Evolutionary conservation across 805 yeast genomes (phyloP), one percentile per base, ranked within the genome.

Genomic region (Cyberlindnera mississippiensis): DNA sequence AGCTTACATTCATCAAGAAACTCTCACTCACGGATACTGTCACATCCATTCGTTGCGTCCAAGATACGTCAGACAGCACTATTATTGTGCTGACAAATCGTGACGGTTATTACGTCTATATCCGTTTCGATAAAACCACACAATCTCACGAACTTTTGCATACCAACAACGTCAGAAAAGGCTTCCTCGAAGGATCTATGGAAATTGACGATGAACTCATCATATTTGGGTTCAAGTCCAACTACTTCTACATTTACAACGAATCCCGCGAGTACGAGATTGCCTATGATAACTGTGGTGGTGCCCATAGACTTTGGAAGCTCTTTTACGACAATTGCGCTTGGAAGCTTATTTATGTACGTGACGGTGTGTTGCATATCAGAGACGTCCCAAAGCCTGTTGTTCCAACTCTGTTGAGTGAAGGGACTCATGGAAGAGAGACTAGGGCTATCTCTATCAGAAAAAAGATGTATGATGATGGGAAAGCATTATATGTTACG

Each of bases 371-470:
- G 14, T 58, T 82, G 31, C 62, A 64, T 37, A 52, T 75, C 17
- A 68, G 71, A 41, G 52, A 44, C 47, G 62, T 61, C 44, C 51
- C 57, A 28, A 51, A 48, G 28, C 49, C 59, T 2, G 14, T 29
- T 1, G 42, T 50, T 3, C 66, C 68, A 4, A 57, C 61, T 18
- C 46, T 69, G 8, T 54, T 82, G 19, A 67, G 67, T 28, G 64
- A 71, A 9, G 96, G 97, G 0, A 72, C 87, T 1, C 98, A 93
- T 61, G 99, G 99, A 1, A 73, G 98, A 48, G 99, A 93, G 61
- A 76, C 91, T 6, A 71, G 99, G 51, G 85, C 80, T 42, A 67
- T 90, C 13, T 72, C 84, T 2, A 69, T 82, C n/a, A 69, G 76
- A 7, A 63, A 73, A 0, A 33, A 47, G 7, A 47, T 41, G 3